A percentile compares a stretch with the other conserved stretches of the same genome.
Evolutionary conservation across 306 rosid species (phyloP).

Genomic region (Cucurbita moschata): DNA sequence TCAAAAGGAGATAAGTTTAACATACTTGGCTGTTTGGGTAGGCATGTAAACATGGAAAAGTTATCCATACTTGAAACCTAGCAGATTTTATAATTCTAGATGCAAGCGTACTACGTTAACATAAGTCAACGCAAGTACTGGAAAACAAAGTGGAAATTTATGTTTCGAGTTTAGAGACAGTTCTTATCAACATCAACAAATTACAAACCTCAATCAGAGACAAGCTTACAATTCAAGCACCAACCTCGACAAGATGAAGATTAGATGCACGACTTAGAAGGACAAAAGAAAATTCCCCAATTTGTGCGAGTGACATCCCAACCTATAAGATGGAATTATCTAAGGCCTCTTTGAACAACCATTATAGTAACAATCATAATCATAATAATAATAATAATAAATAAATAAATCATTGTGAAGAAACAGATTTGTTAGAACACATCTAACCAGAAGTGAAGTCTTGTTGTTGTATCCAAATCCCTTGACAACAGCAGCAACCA

Average conservation of each 20-base stretch:
- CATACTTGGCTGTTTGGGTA: not conserved
- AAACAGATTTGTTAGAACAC: slow-evolving; percentile 10
- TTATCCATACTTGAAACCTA: not conserved
- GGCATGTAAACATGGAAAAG: not conserved
- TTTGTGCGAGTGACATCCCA: slow-evolving; percentile 92
- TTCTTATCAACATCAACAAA: not conserved
- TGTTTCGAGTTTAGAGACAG: not conserved
- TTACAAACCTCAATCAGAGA: not conserved
- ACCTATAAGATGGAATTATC: slow-evolving; percentile 61
- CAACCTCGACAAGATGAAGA: slow-evolving; percentile 94
- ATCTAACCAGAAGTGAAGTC: slow-evolving; percentile 86
- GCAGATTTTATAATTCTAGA: not conserved
- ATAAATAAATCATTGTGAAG: not conserved
- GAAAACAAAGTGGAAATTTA: not conserved
- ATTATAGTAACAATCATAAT: too few species aligned
- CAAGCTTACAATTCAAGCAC: slow-evolving; percentile 2
- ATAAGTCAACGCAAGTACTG: not conserved
- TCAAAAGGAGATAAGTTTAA: not conserved
- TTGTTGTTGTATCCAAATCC: slow-evolving; percentile 88
- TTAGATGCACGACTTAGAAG: slow-evolving; percentile 96
- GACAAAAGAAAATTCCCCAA: slow-evolving; percentile 95
- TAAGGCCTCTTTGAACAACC: slow-evolving; percentile 20
- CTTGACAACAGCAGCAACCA: slow-evolving; percentile 66
- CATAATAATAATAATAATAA: not conserved
- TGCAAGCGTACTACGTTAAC: not conserved